phyloP scores from a whole-genome alignment of 805 yeast genomes.

The Sugiyamaella smithiae region DNA sequence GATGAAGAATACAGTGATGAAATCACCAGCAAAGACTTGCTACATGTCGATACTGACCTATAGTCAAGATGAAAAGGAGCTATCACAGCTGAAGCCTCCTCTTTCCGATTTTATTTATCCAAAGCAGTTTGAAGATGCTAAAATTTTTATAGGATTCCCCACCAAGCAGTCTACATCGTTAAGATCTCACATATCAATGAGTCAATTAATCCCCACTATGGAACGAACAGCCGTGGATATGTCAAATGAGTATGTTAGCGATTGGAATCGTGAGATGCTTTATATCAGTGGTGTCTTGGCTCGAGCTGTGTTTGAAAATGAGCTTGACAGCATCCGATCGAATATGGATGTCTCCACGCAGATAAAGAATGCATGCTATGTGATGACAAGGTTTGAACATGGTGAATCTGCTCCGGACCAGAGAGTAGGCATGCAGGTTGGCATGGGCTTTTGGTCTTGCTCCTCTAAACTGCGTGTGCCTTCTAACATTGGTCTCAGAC shows the following conservation, averaged over 20 bases:
- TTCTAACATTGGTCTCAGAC: slow-evolving; percentile 32
- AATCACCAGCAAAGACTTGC: slow-evolving; percentile 40
- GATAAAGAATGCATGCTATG: slow-evolving; percentile 25
- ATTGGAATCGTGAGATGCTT: slow-evolving; percentile 40
- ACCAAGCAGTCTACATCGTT: slow-evolving; percentile 41
- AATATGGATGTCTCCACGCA: background rate
- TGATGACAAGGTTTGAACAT: slow-evolving; percentile 32
- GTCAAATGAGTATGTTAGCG: slow-evolving; percentile 39
- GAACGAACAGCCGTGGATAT: slow-evolving; percentile 42
- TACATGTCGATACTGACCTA: slow-evolving; percentile 33
- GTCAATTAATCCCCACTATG: slow-evolving; percentile 43
- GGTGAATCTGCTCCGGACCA: slow-evolving; percentile 37
- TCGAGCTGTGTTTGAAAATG: slow-evolving; percentile 36
- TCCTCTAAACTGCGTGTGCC: slow-evolving; percentile 30
- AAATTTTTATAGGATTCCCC: slow-evolving; percentile 41
- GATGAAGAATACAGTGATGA: slow-evolving; percentile 38
- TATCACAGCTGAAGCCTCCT: slow-evolving; percentile 33
- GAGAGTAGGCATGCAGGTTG: slow-evolving; percentile 33
- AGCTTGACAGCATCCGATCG: slow-evolving; percentile 25
- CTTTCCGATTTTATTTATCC: slow-evolving; percentile 38
- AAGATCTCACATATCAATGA: slow-evolving; percentile 37
- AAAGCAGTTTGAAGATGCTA: slow-evolving; percentile 35
- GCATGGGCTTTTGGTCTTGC: slow-evolving; percentile 38
- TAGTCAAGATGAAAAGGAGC: slow-evolving; percentile 29
- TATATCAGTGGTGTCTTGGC: slow-evolving; percentile 38